These are phyloP conservation scores for Colletotrichum agaves DNA, from an alignment of 2,329 filamentous ascomycete species.

Conservation along the genomic window DNA sequence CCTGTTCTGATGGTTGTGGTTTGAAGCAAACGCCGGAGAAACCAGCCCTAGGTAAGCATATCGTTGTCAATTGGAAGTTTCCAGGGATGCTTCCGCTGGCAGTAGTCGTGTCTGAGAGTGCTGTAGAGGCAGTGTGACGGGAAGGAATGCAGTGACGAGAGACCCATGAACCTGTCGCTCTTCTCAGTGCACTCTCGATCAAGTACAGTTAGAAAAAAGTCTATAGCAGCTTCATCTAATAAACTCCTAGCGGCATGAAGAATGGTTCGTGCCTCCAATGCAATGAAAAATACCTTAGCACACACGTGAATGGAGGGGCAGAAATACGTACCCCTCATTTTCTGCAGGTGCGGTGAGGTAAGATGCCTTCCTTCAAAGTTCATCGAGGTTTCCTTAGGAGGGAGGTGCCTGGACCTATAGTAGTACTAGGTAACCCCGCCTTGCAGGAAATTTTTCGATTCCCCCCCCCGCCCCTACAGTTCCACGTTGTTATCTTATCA, in stretches of 20 bases:
- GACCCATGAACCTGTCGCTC: background rate
- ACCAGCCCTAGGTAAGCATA: constrained; percentile 9
- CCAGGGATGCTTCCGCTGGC: background rate
- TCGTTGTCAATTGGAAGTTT: background rate
- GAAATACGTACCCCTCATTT: constrained; percentile 19
- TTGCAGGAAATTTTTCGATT: constrained; percentile 31
- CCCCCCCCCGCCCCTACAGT: background rate
- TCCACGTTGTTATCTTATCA: constrained; percentile 37
- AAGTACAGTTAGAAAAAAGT: too few relatives aligned
- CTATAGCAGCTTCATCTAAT: background rate
- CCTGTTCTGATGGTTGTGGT: constrained; percentile 1
- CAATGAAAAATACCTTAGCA: background rate
- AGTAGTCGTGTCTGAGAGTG: background rate
- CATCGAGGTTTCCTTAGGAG: background rate
- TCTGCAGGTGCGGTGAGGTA: constrained; percentile 12
- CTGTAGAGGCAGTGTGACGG: background rate
- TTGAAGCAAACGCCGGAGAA: background rate
- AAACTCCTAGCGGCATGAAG: constrained; percentile 2
- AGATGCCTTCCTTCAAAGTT: too few relatives aligned
- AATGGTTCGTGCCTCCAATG: constrained; percentile 3
- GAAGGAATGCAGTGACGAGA: background rate
- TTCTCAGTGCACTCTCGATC: too few relatives aligned
- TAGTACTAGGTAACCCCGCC: constrained; percentile 34
- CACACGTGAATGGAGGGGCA: constrained; percentile 36
- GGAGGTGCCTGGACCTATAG: constrained; percentile 29